Base-by-base conservation (phyloP, 305 asterid species). In the Solanum hybrid region DNA sequence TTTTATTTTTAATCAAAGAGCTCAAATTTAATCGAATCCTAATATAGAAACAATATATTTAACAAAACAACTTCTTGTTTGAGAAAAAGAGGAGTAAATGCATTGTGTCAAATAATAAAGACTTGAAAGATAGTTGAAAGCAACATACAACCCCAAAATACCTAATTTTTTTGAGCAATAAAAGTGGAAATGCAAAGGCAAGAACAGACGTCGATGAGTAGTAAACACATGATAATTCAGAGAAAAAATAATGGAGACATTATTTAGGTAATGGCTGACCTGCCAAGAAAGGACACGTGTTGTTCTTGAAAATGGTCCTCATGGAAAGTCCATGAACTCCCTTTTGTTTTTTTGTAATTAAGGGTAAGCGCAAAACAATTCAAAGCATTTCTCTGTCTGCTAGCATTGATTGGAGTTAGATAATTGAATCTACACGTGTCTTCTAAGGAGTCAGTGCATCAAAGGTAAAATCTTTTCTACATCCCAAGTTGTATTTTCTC, bases 391-490 rank as follows among this genome's bases (percentile, higher is more conserved):
- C 88, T 90, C 38, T 87, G 87, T 83, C 72, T 41, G 89, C 51
- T 79, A 61, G 93, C 93, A 94, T 94, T 93, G 93, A 93, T 93
- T 93, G 95, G 91, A 88, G 93, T 91, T 91, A 72, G 98, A 95
- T 94, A 93, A 95, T 92, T 93, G 95, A 93, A 90, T 92, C 93
- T 90, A 95, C 96, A 95, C 98, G 99, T 96, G 98, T 94, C 98
- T 73, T 41, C 82, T 89, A 61, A 83, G 91, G 91, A 92, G 93
- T 81, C 10, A 92, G 93, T 82, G 27, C 76, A 88, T 78, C 92
- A 79, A 72, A 90, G 88, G 90, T 89, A 89, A 91, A 94, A 89
- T 77, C 93, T 90, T 90, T 91, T 90, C 91, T 17, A 15, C 68
- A 17, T 2, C 68, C 68, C 24, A 57, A 17, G 70, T 17, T 57